Conservation (phyloP, 2,329 filamentous ascomycete species). For the Cercospora nicotianae region DNA sequence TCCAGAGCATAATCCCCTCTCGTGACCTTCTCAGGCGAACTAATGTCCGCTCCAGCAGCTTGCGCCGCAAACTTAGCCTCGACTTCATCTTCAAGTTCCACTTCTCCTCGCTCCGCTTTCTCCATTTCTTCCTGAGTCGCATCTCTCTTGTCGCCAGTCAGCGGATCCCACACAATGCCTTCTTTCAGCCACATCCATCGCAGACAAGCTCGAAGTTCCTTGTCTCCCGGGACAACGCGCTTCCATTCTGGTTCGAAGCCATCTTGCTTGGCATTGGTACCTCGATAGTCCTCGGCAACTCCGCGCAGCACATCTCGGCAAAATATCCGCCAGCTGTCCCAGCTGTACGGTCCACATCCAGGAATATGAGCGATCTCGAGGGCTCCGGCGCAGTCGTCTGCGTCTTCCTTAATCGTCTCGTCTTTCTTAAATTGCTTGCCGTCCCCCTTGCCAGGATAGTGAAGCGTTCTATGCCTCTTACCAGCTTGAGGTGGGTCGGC, state of each 20-base stretch:
- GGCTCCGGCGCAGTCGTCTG: conserved; percentile 50
- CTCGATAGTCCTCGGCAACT: conserved; percentile 65
- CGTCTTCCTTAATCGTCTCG: conserved; percentile 49
- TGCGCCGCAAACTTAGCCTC: conserved; percentile 33
- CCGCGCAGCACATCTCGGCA: conserved; percentile 76
- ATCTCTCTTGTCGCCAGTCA: conserved; percentile 63
- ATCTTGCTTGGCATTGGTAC: conserved; percentile 48
- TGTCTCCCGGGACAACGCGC: conserved; percentile 77
- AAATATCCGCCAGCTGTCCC: conserved; percentile 93
- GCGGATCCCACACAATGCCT: conserved; percentile 76
- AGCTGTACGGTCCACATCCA: conserved; percentile 71
- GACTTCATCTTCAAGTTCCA: conserved; percentile 43
- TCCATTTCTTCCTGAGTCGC: conserved; percentile 54
- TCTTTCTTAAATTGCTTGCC: conserved; percentile 50
- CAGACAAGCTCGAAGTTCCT: conserved; percentile 83
- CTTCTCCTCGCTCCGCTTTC: conserved; percentile 59
- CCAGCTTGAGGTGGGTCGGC: conserved; percentile 60
- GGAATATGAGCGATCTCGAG: conserved; percentile 89
- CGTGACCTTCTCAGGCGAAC: conserved; percentile 14
- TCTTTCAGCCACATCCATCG: conserved; percentile 91
- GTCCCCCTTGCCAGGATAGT: conserved; percentile 55
- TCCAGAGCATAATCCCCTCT: conserved; percentile 13
- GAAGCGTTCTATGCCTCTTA: conserved; percentile 57
- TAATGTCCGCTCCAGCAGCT: conserved; percentile 25
- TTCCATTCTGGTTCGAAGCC: conserved; percentile 85